Base-by-base conservation (phyloP, 1,284 basidiomycete species). In the Taiwanofungus camphoratus region DNA sequence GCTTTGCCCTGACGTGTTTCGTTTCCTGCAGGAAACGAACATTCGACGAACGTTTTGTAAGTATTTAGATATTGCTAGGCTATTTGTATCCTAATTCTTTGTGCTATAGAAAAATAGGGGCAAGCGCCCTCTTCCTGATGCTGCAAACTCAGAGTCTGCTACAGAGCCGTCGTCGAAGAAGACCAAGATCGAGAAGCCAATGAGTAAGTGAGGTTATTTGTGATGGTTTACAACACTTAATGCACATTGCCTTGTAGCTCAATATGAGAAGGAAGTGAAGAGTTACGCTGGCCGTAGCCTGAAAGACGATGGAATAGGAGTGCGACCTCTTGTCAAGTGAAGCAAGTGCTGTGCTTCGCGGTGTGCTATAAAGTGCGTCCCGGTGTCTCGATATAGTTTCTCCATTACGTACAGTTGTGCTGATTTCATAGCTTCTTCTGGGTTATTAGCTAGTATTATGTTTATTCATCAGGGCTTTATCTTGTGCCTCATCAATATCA, bases 11-110 rank as follows among this genome's bases (percentile, higher is more conserved):
- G 18, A 26, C 9, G 8, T 38, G 27, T 35, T 31, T 23, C 9
- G 7, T 41, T 38, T n/a, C 21, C 32, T 35, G 13, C 54, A 82
- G 79, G 61, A 82, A 80, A 58, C 73, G 67, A 40, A 61, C 69
- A 11, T 82, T 82, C 58, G 74, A 76, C 45, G 66, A 68, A 50
- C 70, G 79, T 56, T 83, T 82, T 68, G 79, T 82, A 56, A 63
- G 79, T 74, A 2, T 27, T 23, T 16, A 12, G 8, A 13, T 24
- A 26, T 16, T 19, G n/a, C 23, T 20, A 35, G 18, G 4, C 18
- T 20, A 36, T 19, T 7, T 6, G 16, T 29, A 24, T n/a, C 35
- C 35, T 45, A 35, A 29, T 31, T 29, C 31, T 38, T 26, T 20
- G n/a, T 36, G 40, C 9, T 19, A 24, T 54, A 82, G 79, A 82